These are phyloP conservation scores for Dendrobium catenatum DNA, from an alignment of 106 monocot genomes.

Conservation along the genomic window DNA sequence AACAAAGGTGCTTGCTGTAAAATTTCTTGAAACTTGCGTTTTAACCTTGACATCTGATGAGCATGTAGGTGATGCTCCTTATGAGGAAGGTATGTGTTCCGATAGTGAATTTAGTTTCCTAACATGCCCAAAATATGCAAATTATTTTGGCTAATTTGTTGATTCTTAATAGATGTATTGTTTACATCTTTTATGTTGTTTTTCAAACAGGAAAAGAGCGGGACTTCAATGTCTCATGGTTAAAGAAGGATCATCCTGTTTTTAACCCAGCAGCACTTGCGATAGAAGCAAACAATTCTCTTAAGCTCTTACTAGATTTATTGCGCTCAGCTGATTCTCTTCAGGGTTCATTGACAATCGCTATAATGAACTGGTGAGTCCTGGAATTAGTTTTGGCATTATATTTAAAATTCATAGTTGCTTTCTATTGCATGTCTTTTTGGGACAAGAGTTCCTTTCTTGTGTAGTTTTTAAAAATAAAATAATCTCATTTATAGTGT, in stretches of 20 bases:
- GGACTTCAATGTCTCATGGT: conserved; percentile 41
- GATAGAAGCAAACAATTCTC: conserved; percentile 46
- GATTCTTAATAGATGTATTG: neutral
- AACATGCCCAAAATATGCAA: neutral
- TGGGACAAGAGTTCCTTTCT: conserved; percentile 1
- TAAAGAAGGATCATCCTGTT: conserved; percentile 42
- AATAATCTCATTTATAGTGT: neutral
- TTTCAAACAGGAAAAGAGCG: conserved; percentile 33
- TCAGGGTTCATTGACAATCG: conserved; percentile 47
- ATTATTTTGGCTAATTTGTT: neutral
- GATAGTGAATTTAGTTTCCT: neutral
- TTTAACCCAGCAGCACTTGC: conserved; percentile 39
- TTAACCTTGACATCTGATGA: conserved; percentile 50
- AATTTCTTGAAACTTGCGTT: conserved; percentile 75
- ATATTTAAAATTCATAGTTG: neutral
- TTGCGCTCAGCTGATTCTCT: conserved; percentile 35
- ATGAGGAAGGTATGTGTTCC: conserved; percentile 38
- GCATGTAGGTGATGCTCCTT: conserved; percentile 19
- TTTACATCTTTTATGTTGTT: neutral
- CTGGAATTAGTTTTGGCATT: neutral
- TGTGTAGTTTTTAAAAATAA: neutral
- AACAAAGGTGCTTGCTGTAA: conserved; percentile 56
- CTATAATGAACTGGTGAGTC: conserved; percentile 61
- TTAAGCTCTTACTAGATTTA: conserved; percentile 57
- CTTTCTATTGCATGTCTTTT: neutral